These are phyloP conservation scores for Umbelopsis vinacea DNA, from an alignment of 192 early-diverging fungal genomes.

Conservation along the genomic window DNA sequence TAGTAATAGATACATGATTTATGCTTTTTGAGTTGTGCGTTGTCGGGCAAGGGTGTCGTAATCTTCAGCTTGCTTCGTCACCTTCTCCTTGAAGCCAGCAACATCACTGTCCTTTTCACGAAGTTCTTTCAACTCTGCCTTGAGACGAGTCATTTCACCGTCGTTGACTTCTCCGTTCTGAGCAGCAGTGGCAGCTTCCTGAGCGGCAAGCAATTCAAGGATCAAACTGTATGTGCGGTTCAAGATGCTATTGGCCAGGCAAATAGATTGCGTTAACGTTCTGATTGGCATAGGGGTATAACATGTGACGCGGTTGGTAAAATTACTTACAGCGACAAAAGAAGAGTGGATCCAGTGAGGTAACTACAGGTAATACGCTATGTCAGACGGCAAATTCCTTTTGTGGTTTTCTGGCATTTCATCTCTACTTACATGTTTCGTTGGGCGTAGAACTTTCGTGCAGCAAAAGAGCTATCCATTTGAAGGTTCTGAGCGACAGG, in stretches of 20 bases:
- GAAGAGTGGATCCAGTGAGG: conserved; percentile 12
- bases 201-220: neutral
- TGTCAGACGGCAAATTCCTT: neutral
- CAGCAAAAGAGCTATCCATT: conserved; percentile 1
- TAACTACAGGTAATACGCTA: neutral
- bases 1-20: neutral
- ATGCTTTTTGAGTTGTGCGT: conserved; percentile 13
- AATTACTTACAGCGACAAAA: conserved; percentile 7
- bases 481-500: neutral
- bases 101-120: conserved; percentile 1
- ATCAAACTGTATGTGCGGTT: conserved; percentile 16
- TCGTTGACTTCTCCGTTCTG: neutral
- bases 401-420: too few species aligned
- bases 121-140: conserved; percentile 3
- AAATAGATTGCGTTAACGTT: neutral
- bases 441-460: conserved; percentile 8
- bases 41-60: conserved; percentile 6
- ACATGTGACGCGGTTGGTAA: too few species aligned
- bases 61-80: neutral
- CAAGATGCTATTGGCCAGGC: neutral
- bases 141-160: conserved; percentile 2
- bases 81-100: neutral
- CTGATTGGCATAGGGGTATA: too few species aligned
- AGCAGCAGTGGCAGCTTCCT: neutral
- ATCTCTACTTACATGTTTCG: neutral